phyloP scores from a whole-genome alignment of 345 rosid genomes.

The Adansonia digitata region DNA sequence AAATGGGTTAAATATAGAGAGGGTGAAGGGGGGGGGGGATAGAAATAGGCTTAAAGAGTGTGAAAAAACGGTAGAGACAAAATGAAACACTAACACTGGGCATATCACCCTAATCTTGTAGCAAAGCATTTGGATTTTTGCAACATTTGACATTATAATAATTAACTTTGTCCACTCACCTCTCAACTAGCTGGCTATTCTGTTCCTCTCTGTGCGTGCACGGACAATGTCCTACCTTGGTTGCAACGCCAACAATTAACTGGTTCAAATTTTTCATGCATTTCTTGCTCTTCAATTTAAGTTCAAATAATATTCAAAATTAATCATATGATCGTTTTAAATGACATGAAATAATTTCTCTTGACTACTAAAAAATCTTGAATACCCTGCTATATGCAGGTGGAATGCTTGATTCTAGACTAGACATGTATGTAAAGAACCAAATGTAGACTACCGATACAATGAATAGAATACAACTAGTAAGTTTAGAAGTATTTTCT shows the following conservation, averaged over 20 bases:
- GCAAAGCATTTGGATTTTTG: constrained; percentile 31
- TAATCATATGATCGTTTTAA: no score
- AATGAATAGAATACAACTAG: no score
- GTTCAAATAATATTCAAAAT: no score
- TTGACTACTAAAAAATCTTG: no score
- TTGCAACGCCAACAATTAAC: constrained; percentile 31
- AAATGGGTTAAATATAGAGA: constrained; percentile 12
- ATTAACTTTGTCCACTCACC: constrained; percentile 17
- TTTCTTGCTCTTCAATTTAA: not conserved
- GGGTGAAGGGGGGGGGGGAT: not conserved
- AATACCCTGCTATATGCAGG: no score
- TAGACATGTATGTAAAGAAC: no score
- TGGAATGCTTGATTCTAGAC: no score
- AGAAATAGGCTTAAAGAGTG: constrained; percentile 19
- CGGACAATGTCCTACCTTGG: constrained; percentile 33
- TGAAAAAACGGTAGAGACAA: constrained; percentile 26
- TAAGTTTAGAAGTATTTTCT: no score
- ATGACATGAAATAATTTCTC: no score
- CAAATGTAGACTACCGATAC: no score
- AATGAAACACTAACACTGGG: constrained; percentile 29
- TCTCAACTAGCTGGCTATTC: constrained; percentile 3
- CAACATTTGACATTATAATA: constrained; percentile 4
- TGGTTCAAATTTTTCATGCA: constrained; percentile 12
- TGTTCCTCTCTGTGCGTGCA: not conserved
- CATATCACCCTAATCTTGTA: constrained; percentile 28